These are phyloP conservation scores for Fraxinus pennsylvanica DNA, from an alignment of 257 asterid species.

Conservation along the genomic window DNA sequence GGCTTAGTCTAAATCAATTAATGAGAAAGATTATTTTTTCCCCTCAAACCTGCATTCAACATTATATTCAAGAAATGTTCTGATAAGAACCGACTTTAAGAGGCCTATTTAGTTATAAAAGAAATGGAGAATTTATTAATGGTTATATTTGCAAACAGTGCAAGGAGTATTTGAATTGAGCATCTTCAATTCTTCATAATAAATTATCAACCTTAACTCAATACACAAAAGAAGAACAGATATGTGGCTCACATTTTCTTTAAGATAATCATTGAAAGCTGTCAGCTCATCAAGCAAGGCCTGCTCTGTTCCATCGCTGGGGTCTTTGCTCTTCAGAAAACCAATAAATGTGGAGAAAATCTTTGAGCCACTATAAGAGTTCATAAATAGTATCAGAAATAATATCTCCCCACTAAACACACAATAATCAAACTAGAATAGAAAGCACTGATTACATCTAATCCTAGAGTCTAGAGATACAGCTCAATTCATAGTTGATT, in stretches of 20 bases:
- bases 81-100: not conserved
- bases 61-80: not conserved
- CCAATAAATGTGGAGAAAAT: conserved; percentile 84
- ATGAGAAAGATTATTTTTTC: not conserved
- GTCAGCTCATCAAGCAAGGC: conserved; percentile 73
- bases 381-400: conserved; percentile 12
- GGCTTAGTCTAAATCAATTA: not conserved
- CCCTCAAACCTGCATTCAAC: not conserved
- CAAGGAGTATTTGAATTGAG: not conserved
- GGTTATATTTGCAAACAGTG: not conserved
- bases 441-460: not conserved
- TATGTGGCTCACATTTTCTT: conserved; percentile 62
- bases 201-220: not conserved
- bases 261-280: conserved; percentile 65
- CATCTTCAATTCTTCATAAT: not conserved
- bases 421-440: not conserved
- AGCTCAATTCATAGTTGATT: not conserved
- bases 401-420: not conserved
- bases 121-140: not conserved
- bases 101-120: not conserved
- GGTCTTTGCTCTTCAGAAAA: conserved; percentile 89
- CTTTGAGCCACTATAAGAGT: conserved; percentile 80
- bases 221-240: conserved; percentile 10
- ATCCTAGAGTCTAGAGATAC: not conserved
- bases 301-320: conserved; percentile 82